Evolutionary conservation across 345 rosid species (phyloP).

Genomic region (Eucalyptus pauciflora): DNA sequence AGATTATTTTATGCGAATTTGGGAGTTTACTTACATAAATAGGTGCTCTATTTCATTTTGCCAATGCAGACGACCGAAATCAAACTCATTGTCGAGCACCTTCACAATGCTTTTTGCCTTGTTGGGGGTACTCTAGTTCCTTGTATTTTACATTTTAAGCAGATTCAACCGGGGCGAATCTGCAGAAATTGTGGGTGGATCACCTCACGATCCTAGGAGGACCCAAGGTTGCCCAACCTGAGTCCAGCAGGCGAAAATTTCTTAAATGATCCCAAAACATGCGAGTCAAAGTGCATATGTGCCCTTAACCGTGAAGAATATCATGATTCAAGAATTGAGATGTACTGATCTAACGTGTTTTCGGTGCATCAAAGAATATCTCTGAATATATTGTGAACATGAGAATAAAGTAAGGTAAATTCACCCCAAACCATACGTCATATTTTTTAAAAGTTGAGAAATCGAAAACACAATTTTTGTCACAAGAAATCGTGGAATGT

Average conservation of each 20-base stretch:
- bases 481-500: no score
- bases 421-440: background rate
- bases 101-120: background rate
- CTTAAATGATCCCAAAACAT: background rate
- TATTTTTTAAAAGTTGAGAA: no score
- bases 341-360: background rate
- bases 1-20: no score
- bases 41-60: background rate
- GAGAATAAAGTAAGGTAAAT: background rate
- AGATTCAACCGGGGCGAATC: background rate
- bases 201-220: background rate
- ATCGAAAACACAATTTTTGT: background rate
- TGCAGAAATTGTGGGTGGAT: background rate
- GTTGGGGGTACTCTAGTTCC: background rate
- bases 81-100: background rate
- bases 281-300: no score
- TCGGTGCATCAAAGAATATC: background rate
- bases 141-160: background rate
- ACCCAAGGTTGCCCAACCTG: no score
- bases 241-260: background rate
- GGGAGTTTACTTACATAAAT: background rate
- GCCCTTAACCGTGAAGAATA: no score
- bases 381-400: no score
- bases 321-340: no score
- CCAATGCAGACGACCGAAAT: background rate